Conservation (phyloP, 352 stramenopile genomes). For the Halophytophthora batemanensis region DNA sequence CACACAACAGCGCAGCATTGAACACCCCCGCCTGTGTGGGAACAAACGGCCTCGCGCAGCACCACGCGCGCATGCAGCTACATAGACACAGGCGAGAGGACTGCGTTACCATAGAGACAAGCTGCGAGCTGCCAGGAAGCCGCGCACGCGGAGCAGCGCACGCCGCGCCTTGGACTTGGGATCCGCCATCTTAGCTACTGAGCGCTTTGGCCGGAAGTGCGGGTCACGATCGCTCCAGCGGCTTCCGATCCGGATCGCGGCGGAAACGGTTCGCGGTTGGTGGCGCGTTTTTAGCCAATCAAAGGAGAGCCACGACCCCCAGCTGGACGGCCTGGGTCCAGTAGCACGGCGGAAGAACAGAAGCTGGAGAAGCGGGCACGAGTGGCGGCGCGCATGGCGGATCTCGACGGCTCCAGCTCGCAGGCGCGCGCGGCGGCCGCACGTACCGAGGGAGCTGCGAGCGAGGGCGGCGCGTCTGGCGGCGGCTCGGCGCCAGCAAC, state of each 20-base stretch:
- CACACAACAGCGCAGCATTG: not conserved
- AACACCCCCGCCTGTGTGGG: not conserved
- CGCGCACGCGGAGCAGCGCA: conserved; percentile 23
- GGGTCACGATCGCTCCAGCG: too few species aligned
- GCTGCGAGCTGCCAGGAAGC: conserved; percentile 22
- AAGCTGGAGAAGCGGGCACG: not conserved
- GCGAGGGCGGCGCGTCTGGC: too few species aligned
- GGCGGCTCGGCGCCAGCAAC: too few species aligned
- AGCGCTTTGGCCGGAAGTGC: too few species aligned
- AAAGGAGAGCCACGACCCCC: too few species aligned
- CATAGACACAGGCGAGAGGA: not conserved
- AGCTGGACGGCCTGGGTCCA: too few species aligned
- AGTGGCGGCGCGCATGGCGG: conserved; percentile 14
- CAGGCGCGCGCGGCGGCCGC: not conserved
- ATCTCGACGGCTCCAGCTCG: conserved; percentile 8
- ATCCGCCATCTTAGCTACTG: too few species aligned
- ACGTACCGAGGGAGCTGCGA: too few species aligned
- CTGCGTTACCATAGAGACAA: conserved; percentile 39
- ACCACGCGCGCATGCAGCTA: conserved; percentile 30
- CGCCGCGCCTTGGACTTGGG: conserved; percentile 17
- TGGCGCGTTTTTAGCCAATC: too few species aligned
- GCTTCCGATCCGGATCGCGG: too few species aligned
- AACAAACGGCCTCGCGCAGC: conserved; percentile 2
- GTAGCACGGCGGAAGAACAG: too few species aligned
- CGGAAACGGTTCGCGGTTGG: too few species aligned